These are phyloP conservation scores for Cicer yamashitae DNA, from an alignment of 306 rosid genomes.

Conservation along the genomic window DNA sequence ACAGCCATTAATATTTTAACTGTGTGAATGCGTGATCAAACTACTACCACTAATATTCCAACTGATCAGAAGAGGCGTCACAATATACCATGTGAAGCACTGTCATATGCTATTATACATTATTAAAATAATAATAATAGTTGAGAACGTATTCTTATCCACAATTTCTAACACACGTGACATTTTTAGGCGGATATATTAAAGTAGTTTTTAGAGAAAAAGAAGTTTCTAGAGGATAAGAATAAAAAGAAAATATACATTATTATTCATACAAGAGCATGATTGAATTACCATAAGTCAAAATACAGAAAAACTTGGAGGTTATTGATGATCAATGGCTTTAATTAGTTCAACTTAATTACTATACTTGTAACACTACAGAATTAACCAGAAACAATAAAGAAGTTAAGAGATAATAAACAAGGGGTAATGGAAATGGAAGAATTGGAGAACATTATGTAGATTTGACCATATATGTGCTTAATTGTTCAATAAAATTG, in stretches of 20 bases:
- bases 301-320: background rate
- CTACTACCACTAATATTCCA: too few species aligned
- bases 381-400: background rate
- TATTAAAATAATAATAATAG: background rate
- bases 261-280: slow-evolving; percentile 1
- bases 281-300: background rate
- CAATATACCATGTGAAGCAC: background rate
- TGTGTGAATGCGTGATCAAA: too few species aligned
- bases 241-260: background rate
- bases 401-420: background rate
- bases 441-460: background rate
- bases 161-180: slow-evolving; percentile 32
- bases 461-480: background rate
- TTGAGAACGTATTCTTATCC: slow-evolving; percentile 7
- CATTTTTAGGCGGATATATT: slow-evolving; percentile 9
- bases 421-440: slow-evolving; percentile 4
- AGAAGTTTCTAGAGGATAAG: slow-evolving; percentile 31
- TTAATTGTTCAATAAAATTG: slow-evolving; percentile 5
- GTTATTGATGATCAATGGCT: slow-evolving; percentile 3
- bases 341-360: background rate
- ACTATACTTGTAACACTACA: background rate
- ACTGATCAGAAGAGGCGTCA: too few species aligned
- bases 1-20: too few species aligned
- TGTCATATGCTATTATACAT: background rate
- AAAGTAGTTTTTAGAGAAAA: slow-evolving; percentile 10